Evolutionary conservation across 108 stramenopile species (phyloP), one percentile per base, ranked within the genome.

Genomic region (Schizochytrium sp.): DNA sequence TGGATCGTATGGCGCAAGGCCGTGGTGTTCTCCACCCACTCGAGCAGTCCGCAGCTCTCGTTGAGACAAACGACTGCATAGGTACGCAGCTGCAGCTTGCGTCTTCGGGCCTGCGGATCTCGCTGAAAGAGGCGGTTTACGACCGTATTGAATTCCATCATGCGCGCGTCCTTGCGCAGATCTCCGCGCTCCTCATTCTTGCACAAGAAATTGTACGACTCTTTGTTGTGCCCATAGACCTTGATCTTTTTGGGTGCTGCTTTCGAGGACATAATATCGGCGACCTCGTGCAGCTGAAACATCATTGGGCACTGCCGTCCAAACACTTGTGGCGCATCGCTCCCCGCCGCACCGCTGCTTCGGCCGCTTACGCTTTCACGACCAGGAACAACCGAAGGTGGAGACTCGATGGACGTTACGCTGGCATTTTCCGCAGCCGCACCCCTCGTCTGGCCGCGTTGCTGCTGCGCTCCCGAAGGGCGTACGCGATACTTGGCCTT

Each of bases 141-240:
- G 45, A 97, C 96, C 87, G 95, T 97, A 91, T 97, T 97, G 72
- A 98, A 92, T 88, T 99, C 99, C 94, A 99, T 98, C 55, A 99
- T 96, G 60, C 98, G 95, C 44, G 98, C 97, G 90, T 99, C 99
- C 94, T 99, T 99, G 41, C 99, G 92, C 45, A 99, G 94, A 89
- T 99, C 99, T 12, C 99, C 99, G 88, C 96, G 96, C 28, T 93
- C 95, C 90, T 99, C 99, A 91, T 97, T 95, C 92, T 99, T 99
- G 51, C 98, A 96, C 41, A 99, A 94, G 87, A 99, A 98, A 72
- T 97, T 96, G 87, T 97, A 34, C 16, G 5, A 4, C 5, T 12
- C 5, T 87, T 89, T 96, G 96, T 28, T 96, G 95, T 53, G 94
- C 91, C 89, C 96, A 95, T 55, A 89, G 72, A 51, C 43, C 12